Evolutionary conservation across 352 stramenopile species (phyloP).

Genomic region (Aphanomyces euteiches): DNA sequence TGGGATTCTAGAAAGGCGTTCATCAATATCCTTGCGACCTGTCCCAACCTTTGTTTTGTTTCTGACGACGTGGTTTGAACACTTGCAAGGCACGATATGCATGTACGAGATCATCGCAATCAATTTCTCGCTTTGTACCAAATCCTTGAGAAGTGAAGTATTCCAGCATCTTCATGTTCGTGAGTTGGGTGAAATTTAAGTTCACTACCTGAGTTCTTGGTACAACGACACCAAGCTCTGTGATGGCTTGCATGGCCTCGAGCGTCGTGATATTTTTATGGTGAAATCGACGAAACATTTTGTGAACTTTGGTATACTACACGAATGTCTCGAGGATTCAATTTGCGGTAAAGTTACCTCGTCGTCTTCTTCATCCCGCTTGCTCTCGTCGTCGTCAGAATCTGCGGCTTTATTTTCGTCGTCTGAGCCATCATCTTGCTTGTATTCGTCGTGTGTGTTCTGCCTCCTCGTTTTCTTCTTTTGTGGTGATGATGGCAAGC

Average conservation of each 20-base stretch:
- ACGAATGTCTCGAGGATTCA: background rate
- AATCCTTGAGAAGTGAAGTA: slow-evolving; percentile 52
- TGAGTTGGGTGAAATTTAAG: background rate
- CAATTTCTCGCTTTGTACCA: slow-evolving; percentile 38
- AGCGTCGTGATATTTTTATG: slow-evolving; percentile 4
- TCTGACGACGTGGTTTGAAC: background rate
- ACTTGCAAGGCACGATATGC: background rate
- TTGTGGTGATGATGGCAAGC: background rate
- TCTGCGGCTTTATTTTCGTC: slow-evolving; percentile 33
- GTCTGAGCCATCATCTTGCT: slow-evolving; percentile 34
- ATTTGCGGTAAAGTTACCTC: background rate
- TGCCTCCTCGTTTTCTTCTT: background rate
- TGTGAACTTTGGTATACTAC: slow-evolving; percentile 19
- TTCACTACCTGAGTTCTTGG: slow-evolving; percentile 38
- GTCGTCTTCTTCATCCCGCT: slow-evolving; percentile 21
- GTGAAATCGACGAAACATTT: slow-evolving; percentile 25
- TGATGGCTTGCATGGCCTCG: slow-evolving; percentile 61
- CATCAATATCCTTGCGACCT: background rate
- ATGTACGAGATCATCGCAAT: slow-evolving; percentile 35
- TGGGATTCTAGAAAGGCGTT: slow-evolving; percentile 18
- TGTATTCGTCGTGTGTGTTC: slow-evolving; percentile 20
- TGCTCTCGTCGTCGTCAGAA: slow-evolving; percentile 35
- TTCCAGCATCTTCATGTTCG: slow-evolving; percentile 41
- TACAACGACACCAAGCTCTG: slow-evolving; percentile 62
- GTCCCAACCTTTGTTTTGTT: background rate